These are phyloP conservation scores for Xylaria scruposa DNA, from an alignment of 495 filamentous ascomycete species.

Conservation along the genomic window DNA sequence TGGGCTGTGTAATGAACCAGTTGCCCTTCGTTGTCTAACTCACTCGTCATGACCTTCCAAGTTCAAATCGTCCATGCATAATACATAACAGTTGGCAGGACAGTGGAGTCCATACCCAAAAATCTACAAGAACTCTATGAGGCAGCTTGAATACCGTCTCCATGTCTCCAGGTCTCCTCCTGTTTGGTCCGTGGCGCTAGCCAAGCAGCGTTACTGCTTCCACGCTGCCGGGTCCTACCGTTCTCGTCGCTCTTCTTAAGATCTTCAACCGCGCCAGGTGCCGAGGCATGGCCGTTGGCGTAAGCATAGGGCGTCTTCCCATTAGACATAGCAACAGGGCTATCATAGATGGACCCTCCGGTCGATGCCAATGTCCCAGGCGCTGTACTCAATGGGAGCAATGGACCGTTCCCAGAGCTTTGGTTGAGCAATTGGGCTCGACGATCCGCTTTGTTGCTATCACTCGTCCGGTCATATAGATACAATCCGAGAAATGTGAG, in stretches of 20 bases:
- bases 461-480: slow-evolving; percentile 91
- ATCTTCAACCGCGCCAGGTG: slow-evolving; percentile 50
- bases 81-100: slow-evolving; percentile 23
- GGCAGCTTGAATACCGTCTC: slow-evolving; percentile 48
- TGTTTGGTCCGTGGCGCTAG: slow-evolving; percentile 76
- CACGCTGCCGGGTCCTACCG: slow-evolving; percentile 58
- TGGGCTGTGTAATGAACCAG: slow-evolving; percentile 16
- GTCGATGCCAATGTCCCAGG: slow-evolving; percentile 29
- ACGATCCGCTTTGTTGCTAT: slow-evolving; percentile 83
- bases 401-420: slow-evolving; percentile 52
- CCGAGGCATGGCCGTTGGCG: slow-evolving; percentile 44
- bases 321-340: slow-evolving; percentile 36
- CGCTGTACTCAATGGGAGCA: slow-evolving; percentile 70
- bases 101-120: not conserved
- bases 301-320: slow-evolving; percentile 36
- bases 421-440: slow-evolving; percentile 61
- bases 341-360: slow-evolving; percentile 44
- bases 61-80: slow-evolving; percentile 28
- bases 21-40: slow-evolving; percentile 25
- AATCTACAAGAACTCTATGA: slow-evolving; percentile 20
- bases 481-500: slow-evolving; percentile 94
- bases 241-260: slow-evolving; percentile 68
- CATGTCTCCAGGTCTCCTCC: slow-evolving; percentile 79
- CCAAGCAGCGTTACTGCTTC: slow-evolving; percentile 67
- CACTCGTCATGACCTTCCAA: slow-evolving; percentile 23